A percentile compares a stretch with the other conserved stretches of the same genome.
Conservation (phyloP, 352 stramenopile genomes). For the Phytophthora multivora region DNA sequence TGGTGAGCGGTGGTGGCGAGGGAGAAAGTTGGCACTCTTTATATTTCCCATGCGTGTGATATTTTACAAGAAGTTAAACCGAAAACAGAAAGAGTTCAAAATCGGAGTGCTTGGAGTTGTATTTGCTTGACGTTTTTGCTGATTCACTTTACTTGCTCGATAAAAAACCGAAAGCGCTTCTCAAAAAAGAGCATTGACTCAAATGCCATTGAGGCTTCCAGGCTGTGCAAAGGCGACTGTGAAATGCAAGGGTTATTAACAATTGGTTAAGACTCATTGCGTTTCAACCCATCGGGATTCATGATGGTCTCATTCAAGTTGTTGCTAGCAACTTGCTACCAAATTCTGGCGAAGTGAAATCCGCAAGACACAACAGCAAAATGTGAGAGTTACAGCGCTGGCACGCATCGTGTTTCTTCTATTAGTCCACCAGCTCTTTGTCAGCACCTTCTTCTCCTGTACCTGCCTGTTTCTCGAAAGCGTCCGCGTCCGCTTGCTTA, state of each 20-base stretch:
- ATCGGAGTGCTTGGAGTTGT: not conserved
- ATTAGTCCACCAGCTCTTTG: conserved; percentile 34
- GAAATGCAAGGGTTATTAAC: no score
- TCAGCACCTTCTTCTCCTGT: conserved; percentile 19
- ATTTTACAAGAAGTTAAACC: conserved; percentile 32
- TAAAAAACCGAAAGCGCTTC: no score
- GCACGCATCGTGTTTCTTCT: conserved; percentile 38
- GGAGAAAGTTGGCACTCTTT: conserved; percentile 20
- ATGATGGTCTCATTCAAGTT: no score
- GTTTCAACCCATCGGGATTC: no score
- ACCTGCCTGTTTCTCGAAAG: conserved; percentile 20
- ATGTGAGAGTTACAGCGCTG: conserved; percentile 26
- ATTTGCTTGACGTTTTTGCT: no score
- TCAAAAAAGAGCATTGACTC: no score
- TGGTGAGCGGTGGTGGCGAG: conserved; percentile 11
- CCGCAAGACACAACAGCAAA: conserved; percentile 8
- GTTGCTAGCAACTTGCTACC: no score
- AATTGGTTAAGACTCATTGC: not conserved
- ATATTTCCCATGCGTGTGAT: conserved; percentile 34
- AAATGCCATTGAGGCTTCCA: not conserved
- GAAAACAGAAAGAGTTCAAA: conserved; percentile 30
- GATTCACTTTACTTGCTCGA: no score
- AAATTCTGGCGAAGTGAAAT: no score
- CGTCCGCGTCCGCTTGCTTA: conserved; percentile 36
- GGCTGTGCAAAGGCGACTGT: not conserved